Conservation (phyloP, 164 flowering plant genomes). For the Tetracentron sinense region DNA sequence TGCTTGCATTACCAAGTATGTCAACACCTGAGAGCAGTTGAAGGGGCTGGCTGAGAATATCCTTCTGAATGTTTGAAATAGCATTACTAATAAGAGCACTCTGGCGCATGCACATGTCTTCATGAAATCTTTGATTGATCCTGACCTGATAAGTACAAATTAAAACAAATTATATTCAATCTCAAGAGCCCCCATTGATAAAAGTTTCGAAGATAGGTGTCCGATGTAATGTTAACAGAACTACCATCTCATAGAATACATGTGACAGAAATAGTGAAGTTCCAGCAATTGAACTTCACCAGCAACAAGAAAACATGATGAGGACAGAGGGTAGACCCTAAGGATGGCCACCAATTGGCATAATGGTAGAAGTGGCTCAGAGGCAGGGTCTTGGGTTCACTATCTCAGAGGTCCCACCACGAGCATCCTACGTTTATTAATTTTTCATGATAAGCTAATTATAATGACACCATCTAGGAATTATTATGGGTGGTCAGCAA, state of each 20-base stretch:
- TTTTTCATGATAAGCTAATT: too few species aligned
- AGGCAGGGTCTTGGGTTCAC: too few species aligned
- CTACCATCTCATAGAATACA: neutral
- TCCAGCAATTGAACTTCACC: neutral
- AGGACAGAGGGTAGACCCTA: too few species aligned
- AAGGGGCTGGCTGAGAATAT: constrained; percentile 95
- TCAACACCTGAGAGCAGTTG: constrained; percentile 96
- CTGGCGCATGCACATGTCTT: constrained; percentile 76
- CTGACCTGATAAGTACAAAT: constrained; percentile 48
- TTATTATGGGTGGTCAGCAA: too few species aligned
- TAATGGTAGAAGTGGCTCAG: too few species aligned
- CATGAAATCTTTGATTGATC: constrained; percentile 78
- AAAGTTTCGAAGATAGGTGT: neutral
- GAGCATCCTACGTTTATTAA: too few species aligned
- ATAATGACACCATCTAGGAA: too few species aligned
- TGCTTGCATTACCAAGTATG: constrained; percentile 98
- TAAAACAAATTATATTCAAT: constrained; percentile 1
- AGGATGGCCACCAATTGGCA: too few species aligned
- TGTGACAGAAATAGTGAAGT: neutral
- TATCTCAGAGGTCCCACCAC: too few species aligned
- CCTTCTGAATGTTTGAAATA: constrained; percentile 72
- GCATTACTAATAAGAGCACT: constrained; percentile 77
- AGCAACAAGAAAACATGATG: neutral
- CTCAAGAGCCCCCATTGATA: neutral
- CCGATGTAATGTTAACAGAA: neutral